These are phyloP conservation scores for Hysterangium stoloniferum DNA, from an alignment of 768 basidiomycete species.

Conservation along the genomic window DNA sequence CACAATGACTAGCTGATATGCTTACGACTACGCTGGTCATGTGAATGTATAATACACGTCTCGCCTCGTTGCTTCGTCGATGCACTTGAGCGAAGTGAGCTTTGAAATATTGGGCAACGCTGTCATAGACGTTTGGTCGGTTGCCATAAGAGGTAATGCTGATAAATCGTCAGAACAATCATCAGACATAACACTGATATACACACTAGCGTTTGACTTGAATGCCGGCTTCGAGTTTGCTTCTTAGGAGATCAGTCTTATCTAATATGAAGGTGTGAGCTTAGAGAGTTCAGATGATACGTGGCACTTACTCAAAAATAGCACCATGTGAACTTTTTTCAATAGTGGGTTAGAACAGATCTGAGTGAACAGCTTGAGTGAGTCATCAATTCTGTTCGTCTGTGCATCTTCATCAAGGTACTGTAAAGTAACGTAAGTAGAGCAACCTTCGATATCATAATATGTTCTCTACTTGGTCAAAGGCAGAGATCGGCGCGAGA, in stretches of 20 bases:
- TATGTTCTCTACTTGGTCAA: slow-evolving; percentile 58
- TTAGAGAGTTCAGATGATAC: slow-evolving; percentile 26
- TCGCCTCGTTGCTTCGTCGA: slow-evolving; percentile 60
- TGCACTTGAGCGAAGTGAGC: slow-evolving; percentile 78
- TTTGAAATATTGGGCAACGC: slow-evolving; percentile 73
- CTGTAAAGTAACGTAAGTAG: slow-evolving; percentile 28
- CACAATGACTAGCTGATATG: slow-evolving; percentile 8
- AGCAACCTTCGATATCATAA: slow-evolving; percentile 8
- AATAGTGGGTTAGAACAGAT: slow-evolving; percentile 77
- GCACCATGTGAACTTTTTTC: slow-evolving; percentile 43
- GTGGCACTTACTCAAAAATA: slow-evolving; percentile 36
- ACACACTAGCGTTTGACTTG: slow-evolving; percentile 66
- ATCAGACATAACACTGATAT: slow-evolving; percentile 6
- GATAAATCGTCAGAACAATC: slow-evolving; percentile 8
- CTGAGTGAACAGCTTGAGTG: slow-evolving; percentile 79
- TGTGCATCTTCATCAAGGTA: slow-evolving; percentile 83
- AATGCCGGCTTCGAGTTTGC: slow-evolving; percentile 61
- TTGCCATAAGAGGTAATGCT: slow-evolving; percentile 76
- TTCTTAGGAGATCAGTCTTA: slow-evolving; percentile 67
- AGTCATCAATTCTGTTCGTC: slow-evolving; percentile 82
- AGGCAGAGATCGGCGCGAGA: slow-evolving; percentile 71
- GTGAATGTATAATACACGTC: slow-evolving; percentile 62
- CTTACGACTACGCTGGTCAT: slow-evolving; percentile 70
- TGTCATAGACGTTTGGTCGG: slow-evolving; percentile 61
- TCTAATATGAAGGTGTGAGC: slow-evolving; percentile 35